Percentiles rank a stretch among this genome's conserved stretches.
These are phyloP conservation scores for Aphanoascus verrucosus DNA, from an alignment of 2,329 filamentous ascomycete species.

Conservation along the genomic window DNA sequence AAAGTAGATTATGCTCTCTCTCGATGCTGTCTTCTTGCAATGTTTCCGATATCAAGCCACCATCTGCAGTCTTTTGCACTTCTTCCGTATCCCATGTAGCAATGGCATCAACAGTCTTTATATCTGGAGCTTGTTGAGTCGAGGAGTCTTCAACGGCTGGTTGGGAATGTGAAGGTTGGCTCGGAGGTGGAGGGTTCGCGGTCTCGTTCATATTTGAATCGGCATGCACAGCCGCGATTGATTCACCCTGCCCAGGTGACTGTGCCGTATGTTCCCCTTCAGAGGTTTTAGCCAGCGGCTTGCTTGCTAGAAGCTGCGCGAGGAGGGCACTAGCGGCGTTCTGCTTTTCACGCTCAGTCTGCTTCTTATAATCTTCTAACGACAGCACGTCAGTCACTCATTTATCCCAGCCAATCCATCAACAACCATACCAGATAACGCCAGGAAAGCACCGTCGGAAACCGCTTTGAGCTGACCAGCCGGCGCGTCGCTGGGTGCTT, in stretches of 20 bases:
- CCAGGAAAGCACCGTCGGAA: constrained; percentile 26
- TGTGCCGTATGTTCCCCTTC: not conserved
- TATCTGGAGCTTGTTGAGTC: not conserved
- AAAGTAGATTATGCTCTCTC: constrained; percentile 9
- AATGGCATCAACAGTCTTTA: not conserved
- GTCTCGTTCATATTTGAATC: not conserved
- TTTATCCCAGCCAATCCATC: not conserved
- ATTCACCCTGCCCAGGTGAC: not conserved
- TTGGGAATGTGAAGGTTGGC: not conserved
- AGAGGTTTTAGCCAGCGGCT: constrained; percentile 16
- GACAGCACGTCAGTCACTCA: constrained; percentile 10
- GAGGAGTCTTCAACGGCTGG: not conserved
- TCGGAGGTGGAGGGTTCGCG: constrained; percentile 15
- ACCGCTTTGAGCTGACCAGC: constrained; percentile 22
- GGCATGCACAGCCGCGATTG: not conserved
- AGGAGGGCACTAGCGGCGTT: constrained; percentile 34
- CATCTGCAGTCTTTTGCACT: not conserved
- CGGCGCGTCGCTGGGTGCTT: constrained; percentile 22
- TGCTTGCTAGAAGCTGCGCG: constrained; percentile 33
- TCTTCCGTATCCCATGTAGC: not conserved
- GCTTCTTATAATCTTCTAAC: constrained; percentile 22
- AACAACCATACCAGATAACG: constrained; percentile 17
- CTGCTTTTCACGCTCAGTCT: constrained; percentile 28
- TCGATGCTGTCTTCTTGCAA: constrained; percentile 10
- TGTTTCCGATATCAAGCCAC: not conserved